Base-by-base conservation (phyloP, 495 filamentous ascomycete species). In the Cladorrhinum samala region DNA sequence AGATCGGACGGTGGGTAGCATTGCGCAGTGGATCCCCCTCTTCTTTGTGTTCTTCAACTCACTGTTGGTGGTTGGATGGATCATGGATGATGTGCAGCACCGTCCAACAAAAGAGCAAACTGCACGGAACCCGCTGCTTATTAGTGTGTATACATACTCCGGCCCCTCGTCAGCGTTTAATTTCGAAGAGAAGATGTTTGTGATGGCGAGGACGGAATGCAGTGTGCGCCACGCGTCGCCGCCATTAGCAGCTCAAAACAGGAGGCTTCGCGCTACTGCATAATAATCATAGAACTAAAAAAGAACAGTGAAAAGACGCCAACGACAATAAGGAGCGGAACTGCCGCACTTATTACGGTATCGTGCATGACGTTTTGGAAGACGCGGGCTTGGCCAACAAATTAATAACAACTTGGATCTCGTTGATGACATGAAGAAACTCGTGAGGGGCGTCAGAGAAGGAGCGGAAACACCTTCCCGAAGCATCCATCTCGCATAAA, bases 401-500 rank as follows among this genome's bases (percentile, higher is more conserved):
- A 5, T 5, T 33, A 6, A 33, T 33, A 6, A 11, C 5, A 33
- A 33, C 27, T 6, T 6, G 27, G 11, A 5, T 8, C 42, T 45
- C n/a, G 13, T 19, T 14, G 42, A 21, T 21, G 18, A 45, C 19
- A 45, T 19, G 20, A 24, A 19, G 14, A 19, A 19, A 21, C 6
- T 3, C 19, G 7, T 19, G 19, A 2, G 41, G 16, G 41, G 16
- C 19, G 41, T 16, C 4, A 2, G 16, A 20, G 41, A 43, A 20
- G 11, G 27, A 45, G 17, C 23, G 19, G 42, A 25, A 45, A 45
- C 42, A 45, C 45, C 24, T 47, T 47, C 45, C 45, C 25, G 24
- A 47, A 25, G 24, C 45, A 47, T 24, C 45, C 11, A 47, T 47
- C 23, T 47, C 9, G 45, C 45, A 47, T 47, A 33, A 47, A 21